Percentiles rank a stretch among this genome's conserved stretches.
Conservation (phyloP, 2,329 filamentous ascomycete species). For the Escovopsis sp. region DNA sequence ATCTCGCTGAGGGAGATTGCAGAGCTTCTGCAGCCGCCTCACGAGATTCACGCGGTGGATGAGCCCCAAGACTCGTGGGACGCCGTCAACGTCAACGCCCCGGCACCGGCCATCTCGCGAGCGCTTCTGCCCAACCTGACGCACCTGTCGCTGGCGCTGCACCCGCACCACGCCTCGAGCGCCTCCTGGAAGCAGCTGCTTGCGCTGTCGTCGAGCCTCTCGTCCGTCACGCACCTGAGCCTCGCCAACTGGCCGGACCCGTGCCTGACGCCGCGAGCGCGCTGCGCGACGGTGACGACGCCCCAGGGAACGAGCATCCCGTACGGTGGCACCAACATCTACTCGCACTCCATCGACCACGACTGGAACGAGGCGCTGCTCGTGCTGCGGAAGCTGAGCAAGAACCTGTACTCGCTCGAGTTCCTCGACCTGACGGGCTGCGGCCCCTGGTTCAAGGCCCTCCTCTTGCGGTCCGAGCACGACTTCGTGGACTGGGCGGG, state of each 20-base stretch:
- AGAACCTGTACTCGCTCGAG: slow-evolving; percentile 39
- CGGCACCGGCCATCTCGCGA: slow-evolving; percentile 14
- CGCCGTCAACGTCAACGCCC: slow-evolving; percentile 16
- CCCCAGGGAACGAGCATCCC: slow-evolving; percentile 28
- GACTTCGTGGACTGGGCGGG: slow-evolving; percentile 38
- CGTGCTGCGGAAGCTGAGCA: slow-evolving; percentile 38
- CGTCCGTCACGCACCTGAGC: slow-evolving; percentile 42
- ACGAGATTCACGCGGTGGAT: slow-evolving; percentile 7
- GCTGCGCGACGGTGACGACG: slow-evolving; percentile 29
- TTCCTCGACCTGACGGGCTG: slow-evolving; percentile 48
- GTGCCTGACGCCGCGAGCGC: slow-evolving; percentile 38
- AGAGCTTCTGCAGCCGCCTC: slow-evolving; percentile 32
- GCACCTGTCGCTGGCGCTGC: slow-evolving; percentile 41
- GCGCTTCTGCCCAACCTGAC: slow-evolving; percentile 40
- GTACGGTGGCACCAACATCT: slow-evolving; percentile 39
- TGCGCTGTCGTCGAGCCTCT: slow-evolving; percentile 34
- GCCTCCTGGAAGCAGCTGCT: slow-evolving; percentile 46
- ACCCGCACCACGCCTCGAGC: slow-evolving; percentile 16
- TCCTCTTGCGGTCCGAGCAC: slow-evolving; percentile 26
- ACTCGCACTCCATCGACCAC: slow-evolving; percentile 41
- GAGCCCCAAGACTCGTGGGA: slow-evolving; percentile 40
- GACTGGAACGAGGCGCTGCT: slow-evolving; percentile 45
- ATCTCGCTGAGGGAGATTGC: slow-evolving; percentile 36
- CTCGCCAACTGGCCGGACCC: slow-evolving; percentile 48
- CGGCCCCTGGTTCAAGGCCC: slow-evolving; percentile 34